Base-by-base conservation (phyloP, 139 green algal species). In the Asterochloris erici region DNA sequence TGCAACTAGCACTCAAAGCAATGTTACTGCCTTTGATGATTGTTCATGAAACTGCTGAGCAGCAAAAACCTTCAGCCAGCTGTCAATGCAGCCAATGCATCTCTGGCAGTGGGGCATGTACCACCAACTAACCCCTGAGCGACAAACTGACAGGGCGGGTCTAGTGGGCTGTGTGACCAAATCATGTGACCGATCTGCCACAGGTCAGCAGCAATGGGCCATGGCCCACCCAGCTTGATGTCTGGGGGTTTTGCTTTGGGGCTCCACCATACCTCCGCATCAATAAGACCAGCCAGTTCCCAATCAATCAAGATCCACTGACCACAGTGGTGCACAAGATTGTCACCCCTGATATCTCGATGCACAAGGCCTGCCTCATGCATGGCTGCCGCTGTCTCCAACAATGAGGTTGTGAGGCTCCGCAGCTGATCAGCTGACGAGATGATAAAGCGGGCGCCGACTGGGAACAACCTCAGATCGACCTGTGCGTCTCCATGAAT, bases 301-400 rank as follows among this genome's bases (percentile, higher is more conserved):
- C 69, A 75, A n/a, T 75, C 69, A 47, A 38, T 75, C 28, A 75
- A n/a, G 14, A 75, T 14, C 69, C 69, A 75, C 14, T n/a, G 24
- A 54, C 61, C 27, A 6, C 28, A 29, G 73, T 29, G 28, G 28
- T 77, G 60, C 11, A 77, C 73, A 27, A 77, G 60, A 29, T 77
- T 77, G 10, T 77, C 73, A 77, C 60, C 28, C 1, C 73, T 27
- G 12, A 77, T 77, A 29, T 77, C 73, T 54, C 73, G 73, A 60
- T 77, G 73, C 23, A 77, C 73, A 77, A 77, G 61, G 27, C 73
- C 73, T 63, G 73, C 73, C 60, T 27, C 73, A 77, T 77, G 73
- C 61, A 77, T 29, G n/a, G 73, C 28, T 77, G n/a, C 26, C 23
- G 61, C 23, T 77, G 73, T 77, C 60, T 27, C 73, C 61, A 77